phyloP scores from a whole-genome alignment of 2,329 filamentous ascomycete species.

The Botryotinia narcissicola region DNA sequence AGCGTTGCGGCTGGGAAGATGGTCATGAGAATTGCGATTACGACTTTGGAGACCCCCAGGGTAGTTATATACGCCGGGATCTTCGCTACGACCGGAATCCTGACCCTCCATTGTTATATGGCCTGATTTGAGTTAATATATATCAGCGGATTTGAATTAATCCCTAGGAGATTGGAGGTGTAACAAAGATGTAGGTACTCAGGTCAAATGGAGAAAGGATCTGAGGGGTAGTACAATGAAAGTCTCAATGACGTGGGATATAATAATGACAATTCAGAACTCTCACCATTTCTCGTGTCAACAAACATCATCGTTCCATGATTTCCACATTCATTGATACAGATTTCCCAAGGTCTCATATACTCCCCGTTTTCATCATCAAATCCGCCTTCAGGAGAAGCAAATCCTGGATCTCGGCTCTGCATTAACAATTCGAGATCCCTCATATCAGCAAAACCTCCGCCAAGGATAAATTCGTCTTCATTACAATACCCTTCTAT shows the following conservation, averaged over 20 bases:
- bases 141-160: background rate
- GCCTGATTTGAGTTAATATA: background rate
- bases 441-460: slow-evolving; percentile 25
- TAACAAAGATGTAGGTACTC: background rate
- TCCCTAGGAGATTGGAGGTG: background rate
- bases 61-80: background rate
- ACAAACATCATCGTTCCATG: background rate
- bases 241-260: background rate
- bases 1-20: slow-evolving; percentile 18
- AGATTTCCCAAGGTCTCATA: slow-evolving; percentile 4
- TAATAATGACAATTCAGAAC: background rate
- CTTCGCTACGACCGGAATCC: background rate
- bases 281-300: slow-evolving; percentile 11
- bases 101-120: slow-evolving; percentile 12
- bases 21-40: background rate
- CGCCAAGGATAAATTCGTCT: slow-evolving; percentile 23
- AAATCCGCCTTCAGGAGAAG: slow-evolving; percentile 1
- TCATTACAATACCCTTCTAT: slow-evolving; percentile 16
- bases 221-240: background rate
- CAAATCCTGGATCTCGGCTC: slow-evolving; percentile 22
- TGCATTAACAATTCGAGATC: background rate
- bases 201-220: background rate
- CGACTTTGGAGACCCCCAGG: background rate
- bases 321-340: slow-evolving; percentile 4
- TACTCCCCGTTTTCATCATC: slow-evolving; percentile 17